Evolutionary conservation across 192 early-diverging fungal species (phyloP), one percentile per base, ranked within the genome.

Genomic region (Umbelopsis sp.): DNA sequence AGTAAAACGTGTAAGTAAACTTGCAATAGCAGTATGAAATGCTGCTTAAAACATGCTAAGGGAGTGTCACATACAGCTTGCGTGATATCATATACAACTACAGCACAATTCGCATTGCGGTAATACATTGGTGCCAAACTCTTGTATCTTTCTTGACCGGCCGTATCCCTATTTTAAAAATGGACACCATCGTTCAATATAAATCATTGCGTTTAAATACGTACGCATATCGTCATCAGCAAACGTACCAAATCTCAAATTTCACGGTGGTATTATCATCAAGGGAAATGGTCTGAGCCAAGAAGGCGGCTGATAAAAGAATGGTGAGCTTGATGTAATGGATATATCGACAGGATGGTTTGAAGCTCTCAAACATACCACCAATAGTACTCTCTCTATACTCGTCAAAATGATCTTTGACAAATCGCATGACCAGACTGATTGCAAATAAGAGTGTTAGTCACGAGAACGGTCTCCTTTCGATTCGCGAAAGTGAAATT

Each of bases 381-480:
- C 94, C 94, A 76, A 96, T 95, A 44, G 94, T 96, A 47, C 93
- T 94, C 78, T 96, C 94, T 81, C 92, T 92, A 75, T 93, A 94
- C 58, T 96, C 94, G 71, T 95, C 92, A 82, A 93, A 96, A 74
- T 95, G 92, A 78, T 93, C 92, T 81, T 94, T 95, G 52, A 94
- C 94, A 80, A 95, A 95, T 33, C 94, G 90, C 46, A 93, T 86
- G 33, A 94, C 94, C 71, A 89, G 79, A 75, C 88, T 92, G 70
- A 50, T 22, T 35, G 67, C 55, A 21, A 37, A 20, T 33, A 18
- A 15, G 23, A 15, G 64, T 51, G 33, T 37, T 49, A 44, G 64
- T 41, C 37, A 41, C 37, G 37, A 41, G 37, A 41, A 41, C 2
- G 37, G 7, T 41, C 5, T 41, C 37, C 5, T 41, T 41, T 41